Percentiles rank a stretch among this genome's conserved stretches.
phyloP scores from a whole-genome alignment of 2,329 filamentous ascomycete genomes.

The Endoconidiophora polonica region DNA sequence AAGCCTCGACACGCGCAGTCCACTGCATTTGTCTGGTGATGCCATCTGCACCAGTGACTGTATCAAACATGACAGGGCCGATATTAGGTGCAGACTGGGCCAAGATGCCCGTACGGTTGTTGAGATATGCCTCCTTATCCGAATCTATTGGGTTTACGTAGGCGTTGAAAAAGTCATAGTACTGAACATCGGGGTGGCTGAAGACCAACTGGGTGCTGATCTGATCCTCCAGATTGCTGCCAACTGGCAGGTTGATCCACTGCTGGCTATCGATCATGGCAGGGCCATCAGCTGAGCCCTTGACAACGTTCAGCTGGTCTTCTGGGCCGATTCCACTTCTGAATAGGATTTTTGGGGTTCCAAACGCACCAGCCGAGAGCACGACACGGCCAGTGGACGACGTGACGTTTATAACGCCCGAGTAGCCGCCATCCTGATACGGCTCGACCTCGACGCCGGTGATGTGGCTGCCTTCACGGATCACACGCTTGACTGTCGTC shows the following conservation, averaged over 20 bases:
- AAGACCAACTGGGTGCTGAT: slow-evolving; percentile 33
- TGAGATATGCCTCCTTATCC: slow-evolving; percentile 27
- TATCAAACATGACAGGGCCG: slow-evolving; percentile 37
- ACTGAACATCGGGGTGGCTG: slow-evolving; percentile 28
- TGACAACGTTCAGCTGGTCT: slow-evolving; percentile 38
- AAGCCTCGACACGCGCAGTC: slow-evolving; percentile 46
- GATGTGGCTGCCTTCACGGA: slow-evolving; percentile 43
- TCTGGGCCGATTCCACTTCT: slow-evolving; percentile 50
- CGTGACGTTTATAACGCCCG: slow-evolving; percentile 44
- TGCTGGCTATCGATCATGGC: slow-evolving; percentile 32
- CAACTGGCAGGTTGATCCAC: slow-evolving; percentile 44
- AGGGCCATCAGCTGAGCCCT: slow-evolving; percentile 30
- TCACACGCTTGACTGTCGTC: slow-evolving; percentile 49
- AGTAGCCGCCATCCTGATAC: slow-evolving; percentile 32
- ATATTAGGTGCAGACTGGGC: slow-evolving; percentile 50
- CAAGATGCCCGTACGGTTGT: slow-evolving; percentile 39
- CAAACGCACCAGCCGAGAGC: slow-evolving; percentile 50
- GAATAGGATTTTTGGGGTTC: slow-evolving; percentile 52
- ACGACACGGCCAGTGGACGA: slow-evolving; percentile 45
- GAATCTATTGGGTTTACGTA: slow-evolving; percentile 30
- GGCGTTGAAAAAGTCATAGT: slow-evolving; percentile 50
- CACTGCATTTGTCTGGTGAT: slow-evolving; percentile 48
- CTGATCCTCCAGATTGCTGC: slow-evolving; percentile 41
- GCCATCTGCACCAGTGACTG: slow-evolving; percentile 39
- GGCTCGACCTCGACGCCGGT: slow-evolving; percentile 54